These are phyloP conservation scores for Raffaelea deltoideospora DNA, from an alignment of 2,329 filamentous ascomycete species.

Conservation along the genomic window DNA sequence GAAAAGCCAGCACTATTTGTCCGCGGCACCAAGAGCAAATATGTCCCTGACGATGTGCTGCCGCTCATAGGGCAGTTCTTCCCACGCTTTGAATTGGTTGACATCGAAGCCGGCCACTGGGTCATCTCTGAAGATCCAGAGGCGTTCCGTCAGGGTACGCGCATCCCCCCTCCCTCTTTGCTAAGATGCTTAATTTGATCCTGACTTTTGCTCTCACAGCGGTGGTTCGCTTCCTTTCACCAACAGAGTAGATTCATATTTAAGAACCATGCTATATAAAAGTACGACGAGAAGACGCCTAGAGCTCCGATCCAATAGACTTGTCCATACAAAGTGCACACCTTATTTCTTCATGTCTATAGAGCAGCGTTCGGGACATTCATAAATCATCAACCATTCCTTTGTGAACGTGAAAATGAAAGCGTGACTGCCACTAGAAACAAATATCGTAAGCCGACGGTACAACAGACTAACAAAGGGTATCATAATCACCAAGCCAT, in stretches of 20 bases:
- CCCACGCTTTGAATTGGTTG: slow-evolving; percentile 55
- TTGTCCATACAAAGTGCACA: too few relatives aligned
- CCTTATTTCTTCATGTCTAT: not conserved
- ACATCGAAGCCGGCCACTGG: slow-evolving; percentile 75
- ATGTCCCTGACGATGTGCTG: slow-evolving; percentile 66
- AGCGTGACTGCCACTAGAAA: too few relatives aligned
- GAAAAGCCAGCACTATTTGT: slow-evolving; percentile 70
- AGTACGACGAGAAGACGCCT: too few relatives aligned
- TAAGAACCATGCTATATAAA: not conserved
- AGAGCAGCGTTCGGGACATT: too few relatives aligned
- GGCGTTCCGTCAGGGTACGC: slow-evolving; percentile 56
- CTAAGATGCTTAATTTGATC: not conserved
- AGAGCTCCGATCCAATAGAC: too few relatives aligned
- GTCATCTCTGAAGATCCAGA: slow-evolving; percentile 78
- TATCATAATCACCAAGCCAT: too few relatives aligned
- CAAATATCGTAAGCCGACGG: too few relatives aligned
- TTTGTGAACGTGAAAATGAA: too few relatives aligned
- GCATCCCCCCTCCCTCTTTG: not conserved
- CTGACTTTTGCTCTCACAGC: slow-evolving; percentile 10
- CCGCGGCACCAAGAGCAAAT: slow-evolving; percentile 59
- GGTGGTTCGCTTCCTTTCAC: slow-evolving; percentile 19
- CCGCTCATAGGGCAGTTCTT: slow-evolving; percentile 75
- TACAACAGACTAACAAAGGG: too few relatives aligned
- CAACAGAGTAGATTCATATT: slow-evolving; percentile 12
- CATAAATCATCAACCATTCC: too few relatives aligned